Conservation (phyloP, 2,329 filamentous ascomycete species). For the Exophiala oligosperma region DNA sequence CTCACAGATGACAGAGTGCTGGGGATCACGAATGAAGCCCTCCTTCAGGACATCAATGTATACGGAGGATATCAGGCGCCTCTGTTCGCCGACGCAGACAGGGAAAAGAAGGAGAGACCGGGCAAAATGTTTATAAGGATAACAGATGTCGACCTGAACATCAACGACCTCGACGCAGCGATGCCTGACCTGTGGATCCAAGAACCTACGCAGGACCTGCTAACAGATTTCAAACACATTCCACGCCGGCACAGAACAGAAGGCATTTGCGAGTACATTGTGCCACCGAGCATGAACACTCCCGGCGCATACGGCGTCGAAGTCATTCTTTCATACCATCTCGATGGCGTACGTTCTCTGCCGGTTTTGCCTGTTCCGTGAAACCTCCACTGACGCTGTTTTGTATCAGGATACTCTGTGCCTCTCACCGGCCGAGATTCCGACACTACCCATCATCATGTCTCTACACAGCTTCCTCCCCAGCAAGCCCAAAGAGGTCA, state of each 20-base stretch:
- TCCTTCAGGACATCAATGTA: slow-evolving; percentile 58
- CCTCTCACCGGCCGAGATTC: slow-evolving; percentile 23
- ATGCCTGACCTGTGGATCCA: slow-evolving; percentile 31
- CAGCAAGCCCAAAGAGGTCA: slow-evolving; percentile 35
- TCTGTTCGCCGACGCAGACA: slow-evolving; percentile 51
- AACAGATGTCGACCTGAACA: slow-evolving; percentile 25
- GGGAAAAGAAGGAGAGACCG: slow-evolving; percentile 22
- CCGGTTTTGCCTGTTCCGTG: too few relatives aligned
- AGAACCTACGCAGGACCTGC: slow-evolving; percentile 23
- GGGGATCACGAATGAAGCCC: slow-evolving; percentile 45
- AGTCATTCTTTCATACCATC: slow-evolving; percentile 28
- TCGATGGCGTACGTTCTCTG: slow-evolving; percentile 18
- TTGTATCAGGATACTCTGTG: slow-evolving; percentile 18
- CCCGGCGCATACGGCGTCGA: slow-evolving; percentile 23
- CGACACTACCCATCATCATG: slow-evolving; percentile 36
- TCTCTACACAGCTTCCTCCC: slow-evolving; percentile 44
- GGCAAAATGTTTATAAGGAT: slow-evolving; percentile 37
- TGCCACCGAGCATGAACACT: slow-evolving; percentile 23
- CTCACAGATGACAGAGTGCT: slow-evolving; percentile 48
- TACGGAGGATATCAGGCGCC: slow-evolving; percentile 57
- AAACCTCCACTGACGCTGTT: not conserved
- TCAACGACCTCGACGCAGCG: slow-evolving; percentile 21
- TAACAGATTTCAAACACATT: slow-evolving; percentile 27
- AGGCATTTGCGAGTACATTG: slow-evolving; percentile 27
- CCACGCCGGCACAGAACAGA: slow-evolving; percentile 18